Evolutionary conservation across 2,329 filamentous ascomycete species (phyloP).

Genomic region (Blumeriella jaapii): DNA sequence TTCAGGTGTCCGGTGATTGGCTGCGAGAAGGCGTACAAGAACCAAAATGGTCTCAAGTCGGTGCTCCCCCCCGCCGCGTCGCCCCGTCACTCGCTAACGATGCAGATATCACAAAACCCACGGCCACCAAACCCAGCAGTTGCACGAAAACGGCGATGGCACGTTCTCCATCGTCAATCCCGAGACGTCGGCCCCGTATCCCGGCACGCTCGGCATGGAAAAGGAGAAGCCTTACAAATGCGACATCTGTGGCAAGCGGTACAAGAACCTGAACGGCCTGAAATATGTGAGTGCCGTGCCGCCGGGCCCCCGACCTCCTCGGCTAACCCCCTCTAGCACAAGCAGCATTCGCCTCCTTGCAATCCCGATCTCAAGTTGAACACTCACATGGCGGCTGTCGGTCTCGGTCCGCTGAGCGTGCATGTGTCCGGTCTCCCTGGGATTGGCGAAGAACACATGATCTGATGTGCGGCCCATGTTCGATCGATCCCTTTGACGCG

Average conservation of each 20-base stretch:
- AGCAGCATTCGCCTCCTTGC: slow-evolving; percentile 76
- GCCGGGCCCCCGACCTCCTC: slow-evolving; percentile 1
- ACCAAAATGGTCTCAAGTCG: slow-evolving; percentile 96
- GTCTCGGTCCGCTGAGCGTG: slow-evolving; percentile 22
- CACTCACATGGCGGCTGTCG: slow-evolving; percentile 25
- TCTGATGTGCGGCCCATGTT: slow-evolving; percentile 13
- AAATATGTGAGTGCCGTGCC: slow-evolving; percentile 62
- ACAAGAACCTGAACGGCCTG: slow-evolving; percentile 96
- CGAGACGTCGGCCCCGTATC: slow-evolving; percentile 85
- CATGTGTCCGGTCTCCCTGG: slow-evolving; percentile 37
- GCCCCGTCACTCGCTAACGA: not conserved
- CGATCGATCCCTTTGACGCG: slow-evolving; percentile 6
- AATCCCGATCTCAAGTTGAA: slow-evolving; percentile 63
- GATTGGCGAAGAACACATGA: slow-evolving; percentile 41
- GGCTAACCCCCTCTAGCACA: slow-evolving; percentile 42
- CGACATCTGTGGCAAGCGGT: slow-evolving; percentile 92
- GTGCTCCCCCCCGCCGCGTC: slow-evolving; percentile 17
- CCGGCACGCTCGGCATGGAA: slow-evolving; percentile 97
- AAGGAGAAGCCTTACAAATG: slow-evolving; percentile 99
- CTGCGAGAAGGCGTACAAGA: slow-evolving; percentile 99
- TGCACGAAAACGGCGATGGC: slow-evolving; percentile 93
- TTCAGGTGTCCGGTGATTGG: slow-evolving; percentile 97
- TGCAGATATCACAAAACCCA: slow-evolving; percentile 62
- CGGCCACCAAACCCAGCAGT: slow-evolving; percentile 90
- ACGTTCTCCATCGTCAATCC: slow-evolving; percentile 98